A percentile compares a stretch with the other conserved stretches of the same genome.
Evolutionary conservation across 2,329 filamentous ascomycete genomes (phyloP).

Genomic region (Alternaria brassicicola): DNA sequence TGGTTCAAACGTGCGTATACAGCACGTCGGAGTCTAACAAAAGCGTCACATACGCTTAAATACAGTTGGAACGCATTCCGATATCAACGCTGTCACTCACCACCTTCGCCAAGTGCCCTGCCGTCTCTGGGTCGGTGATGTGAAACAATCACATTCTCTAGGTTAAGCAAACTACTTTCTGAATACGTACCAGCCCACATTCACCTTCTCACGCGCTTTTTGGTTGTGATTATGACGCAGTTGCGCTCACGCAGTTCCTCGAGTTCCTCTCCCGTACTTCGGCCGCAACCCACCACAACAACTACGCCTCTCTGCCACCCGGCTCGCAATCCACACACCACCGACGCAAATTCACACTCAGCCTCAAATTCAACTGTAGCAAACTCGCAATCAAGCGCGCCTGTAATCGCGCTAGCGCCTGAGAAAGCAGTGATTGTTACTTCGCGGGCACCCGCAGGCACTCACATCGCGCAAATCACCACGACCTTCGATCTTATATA

Average conservation of each 20-base stretch:
- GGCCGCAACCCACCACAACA: neutral
- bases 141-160: neutral
- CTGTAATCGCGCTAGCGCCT: neutral
- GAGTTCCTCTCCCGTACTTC: neutral
- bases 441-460: neutral
- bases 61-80: neutral
- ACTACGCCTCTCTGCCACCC: neutral
- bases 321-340: neutral
- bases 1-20: neutral
- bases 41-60: neutral
- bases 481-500: neutral
- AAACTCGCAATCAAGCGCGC: neutral
- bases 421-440: constrained; percentile 4
- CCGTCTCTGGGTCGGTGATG: neutral
- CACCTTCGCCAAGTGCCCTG: neutral
- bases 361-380: neutral
- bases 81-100: neutral
- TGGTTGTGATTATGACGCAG: neutral
- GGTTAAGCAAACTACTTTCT: neutral
- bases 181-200: neutral
- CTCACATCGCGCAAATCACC: neutral
- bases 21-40: neutral
- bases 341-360: neutral
- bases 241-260: neutral
- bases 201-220: neutral